Conservation (phyloP, 345 rosid genomes). For the Draba incana region DNA sequence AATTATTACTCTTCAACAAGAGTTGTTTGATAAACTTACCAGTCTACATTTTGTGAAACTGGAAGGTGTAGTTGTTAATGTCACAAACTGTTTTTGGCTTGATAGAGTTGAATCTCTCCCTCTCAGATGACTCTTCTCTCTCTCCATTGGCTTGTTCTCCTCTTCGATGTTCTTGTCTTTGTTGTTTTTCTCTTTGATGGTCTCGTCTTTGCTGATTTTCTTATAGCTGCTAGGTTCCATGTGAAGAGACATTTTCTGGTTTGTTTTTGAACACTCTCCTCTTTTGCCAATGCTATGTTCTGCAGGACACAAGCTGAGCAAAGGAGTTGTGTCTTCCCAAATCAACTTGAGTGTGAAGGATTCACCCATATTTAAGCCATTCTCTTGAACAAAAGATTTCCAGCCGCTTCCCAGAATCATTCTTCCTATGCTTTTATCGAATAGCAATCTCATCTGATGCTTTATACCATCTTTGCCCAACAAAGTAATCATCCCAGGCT, state of each 20-base stretch:
- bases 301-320: conserved; percentile 8
- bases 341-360: conserved; percentile 12
- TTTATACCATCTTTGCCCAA: conserved; percentile 13
- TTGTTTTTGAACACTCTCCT: background rate
- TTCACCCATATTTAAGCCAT: conserved; percentile 21
- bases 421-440: background rate
- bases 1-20: background rate
- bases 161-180: background rate
- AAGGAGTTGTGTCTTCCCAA: conserved; percentile 20
- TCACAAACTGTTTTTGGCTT: conserved; percentile 4
- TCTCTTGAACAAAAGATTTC: conserved; percentile 23
- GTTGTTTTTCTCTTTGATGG: too few species aligned
- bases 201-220: too few species aligned
- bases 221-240: background rate
- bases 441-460: background rate
- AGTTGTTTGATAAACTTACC: conserved; percentile 4
- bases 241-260: background rate
- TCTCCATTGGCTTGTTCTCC: background rate
- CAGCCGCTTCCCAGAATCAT: conserved; percentile 20
- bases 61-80: conserved; percentile 7
- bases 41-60: background rate
- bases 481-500: conserved; percentile 14
- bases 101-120: conserved; percentile 18
- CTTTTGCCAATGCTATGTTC: background rate
- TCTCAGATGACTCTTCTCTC: conserved; percentile 3